Base-by-base conservation (phyloP, 2,329 filamentous ascomycete genomes). In the Neurospora sp. region DNA sequence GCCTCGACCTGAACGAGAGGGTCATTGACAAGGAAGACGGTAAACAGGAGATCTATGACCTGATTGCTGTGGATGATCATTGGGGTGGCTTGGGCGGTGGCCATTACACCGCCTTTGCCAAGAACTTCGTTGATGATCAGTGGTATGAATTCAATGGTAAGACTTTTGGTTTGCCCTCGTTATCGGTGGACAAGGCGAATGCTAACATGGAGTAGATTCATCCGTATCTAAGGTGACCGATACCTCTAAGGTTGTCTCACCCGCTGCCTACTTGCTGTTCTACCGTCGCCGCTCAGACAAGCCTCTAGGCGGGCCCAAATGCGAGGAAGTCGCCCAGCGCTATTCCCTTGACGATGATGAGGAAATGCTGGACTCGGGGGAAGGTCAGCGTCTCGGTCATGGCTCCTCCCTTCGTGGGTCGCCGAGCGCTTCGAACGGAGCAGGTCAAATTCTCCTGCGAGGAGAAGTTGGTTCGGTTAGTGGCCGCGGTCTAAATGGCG, bases 81-180 rank as follows among this genome's bases (percentile, higher is more conserved):
- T 97, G 91, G 78, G 96, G 96, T 71, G 93, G 93, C 38, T 87
- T 99, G 43, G 93, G 93, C 71, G 96, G 96, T 57, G 96, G 96
- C 0, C 96, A 99, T 80, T 99, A 99, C 82, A 98, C 94, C 23
- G 96, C 96, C 37, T 94, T 90, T 79, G 94, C 93, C 46, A 94
- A 93, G 82, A 98, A 97, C 79, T 97, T 97, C 80, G 85, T 92
- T 71, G 93, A 97, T 76, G 87, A 87, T 70, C 85, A 91, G 79
- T 99, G 96, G 96, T 97, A 97, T 79, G 92, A 96, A 75, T 98
- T 96, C 80, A 98, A 99, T 79, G 95, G 94, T 96, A 84, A 81
- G 89, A 81, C 15, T 65, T 37, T 19, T 4, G 8, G 3, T 37
- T 52, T 37, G 6, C 38, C 8, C 46, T 28, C 40, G 4, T 11